These are phyloP conservation scores for Rubia yunnanensis DNA, from an alignment of 257 asterid species.

Conservation along the genomic window DNA sequence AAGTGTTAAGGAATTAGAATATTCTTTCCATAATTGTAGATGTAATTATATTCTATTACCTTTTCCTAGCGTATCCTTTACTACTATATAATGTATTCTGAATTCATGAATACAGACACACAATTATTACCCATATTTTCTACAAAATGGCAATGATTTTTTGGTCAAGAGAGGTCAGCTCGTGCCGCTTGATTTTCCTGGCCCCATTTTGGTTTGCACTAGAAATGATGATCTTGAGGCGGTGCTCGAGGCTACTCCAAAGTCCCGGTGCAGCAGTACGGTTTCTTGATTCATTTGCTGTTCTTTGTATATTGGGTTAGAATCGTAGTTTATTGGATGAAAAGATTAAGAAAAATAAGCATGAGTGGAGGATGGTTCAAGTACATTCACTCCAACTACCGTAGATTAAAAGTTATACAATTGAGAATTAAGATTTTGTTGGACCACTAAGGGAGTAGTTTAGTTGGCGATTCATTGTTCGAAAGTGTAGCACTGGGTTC, in stretches of 20 bases:
- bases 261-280: conserved; percentile 87
- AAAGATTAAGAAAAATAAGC: too few relatives aligned
- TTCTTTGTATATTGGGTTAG: background rate
- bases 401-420: background rate
- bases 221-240: conserved; percentile 91
- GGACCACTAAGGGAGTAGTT: background rate
- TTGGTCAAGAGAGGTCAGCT: conserved; percentile 78
- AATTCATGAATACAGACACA: too few relatives aligned
- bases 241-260: conserved; percentile 77
- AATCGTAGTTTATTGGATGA: background rate
- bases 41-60: too few relatives aligned
- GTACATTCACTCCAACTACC: background rate
- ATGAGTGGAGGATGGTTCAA: background rate
- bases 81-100: too few relatives aligned
- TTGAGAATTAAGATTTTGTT: background rate
- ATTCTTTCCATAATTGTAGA: too few relatives aligned
- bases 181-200: conserved; percentile 70
- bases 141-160: conserved; percentile 58
- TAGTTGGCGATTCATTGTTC: background rate
- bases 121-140: too few relatives aligned
- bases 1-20: too few relatives aligned
- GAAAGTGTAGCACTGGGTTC: background rate
- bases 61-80: too few relatives aligned
- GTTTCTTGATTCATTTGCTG: background rate
- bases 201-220: conserved; percentile 87